Evolutionary conservation across 1,139 yeast genomes (phyloP), one percentile per base, ranked within the genome.

Genomic region (Zygosaccharomyces sapae): DNA sequence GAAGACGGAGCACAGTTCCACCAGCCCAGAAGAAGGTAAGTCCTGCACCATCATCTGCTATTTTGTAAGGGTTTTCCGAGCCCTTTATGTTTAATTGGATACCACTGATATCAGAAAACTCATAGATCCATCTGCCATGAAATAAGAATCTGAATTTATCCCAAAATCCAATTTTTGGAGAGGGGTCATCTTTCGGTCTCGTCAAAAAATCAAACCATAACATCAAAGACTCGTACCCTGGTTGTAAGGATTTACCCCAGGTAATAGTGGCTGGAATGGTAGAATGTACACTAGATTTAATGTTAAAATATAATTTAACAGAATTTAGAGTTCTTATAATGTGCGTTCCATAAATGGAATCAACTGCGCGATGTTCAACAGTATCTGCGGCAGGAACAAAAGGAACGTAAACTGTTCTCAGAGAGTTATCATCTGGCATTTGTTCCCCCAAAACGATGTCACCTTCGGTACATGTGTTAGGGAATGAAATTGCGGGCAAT

Each of bases 211-310:
- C 95, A 63, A 88, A 80, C 59, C 82, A 83, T 43, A 80, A 69
- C 81, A 84, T 83, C 1, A 83, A 73, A 45, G 87, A 87, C 56
- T 86, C 87, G 41, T 87, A 74, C 1, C 86, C 92, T 35, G 94
- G 88, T 56, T 82, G 87, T 55, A 81, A 77, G 2, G 87, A 83
- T 44, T 82, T 83, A 20, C 95, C 94, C 95, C 96, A 88, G 0
- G 87, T 81, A 43, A 86, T 77, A 36, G 86, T 70, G 0, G 89
- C 77, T 0, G 96, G 83, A 2, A 66, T 60, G 19, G 72, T 65
- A 0, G 90, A 75, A 44, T 71, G 70, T 38, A 85, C 76, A 5
- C 65, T 65, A 35, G 85, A 72, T 9, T 69, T 65, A 52, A 86
- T 65, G 52, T 83, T 84, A 1, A 87, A 75, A 59, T 73, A 84